Percentiles rank a stretch among this genome's conserved stretches.
These are phyloP conservation scores for Pseudozyma pruni DNA, from an alignment of 1,284 basidiomycete genomes.

Conservation along the genomic window DNA sequence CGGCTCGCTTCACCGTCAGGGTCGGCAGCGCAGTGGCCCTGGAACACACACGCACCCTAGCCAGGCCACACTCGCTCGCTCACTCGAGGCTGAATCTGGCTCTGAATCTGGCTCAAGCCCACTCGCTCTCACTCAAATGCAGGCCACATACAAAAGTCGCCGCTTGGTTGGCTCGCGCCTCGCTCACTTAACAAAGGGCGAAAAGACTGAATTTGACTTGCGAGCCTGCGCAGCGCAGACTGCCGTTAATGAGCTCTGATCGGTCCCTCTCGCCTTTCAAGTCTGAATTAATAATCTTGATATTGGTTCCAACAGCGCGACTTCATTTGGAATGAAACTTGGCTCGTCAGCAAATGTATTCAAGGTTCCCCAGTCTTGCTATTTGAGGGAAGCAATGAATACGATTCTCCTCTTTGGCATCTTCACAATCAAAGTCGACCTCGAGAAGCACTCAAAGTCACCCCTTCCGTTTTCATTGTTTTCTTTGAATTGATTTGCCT, in stretches of 20 bases:
- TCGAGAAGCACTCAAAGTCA: too few relatives aligned
- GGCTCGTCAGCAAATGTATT: constrained; percentile 1
- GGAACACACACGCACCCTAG: constrained; percentile 1
- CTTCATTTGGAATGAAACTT: not conserved
- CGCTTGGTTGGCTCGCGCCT: not conserved
- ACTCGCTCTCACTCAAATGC: not conserved
- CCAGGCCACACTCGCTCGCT: not conserved
- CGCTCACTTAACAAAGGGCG: not conserved
- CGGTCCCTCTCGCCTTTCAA: too few relatives aligned
- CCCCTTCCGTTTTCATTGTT: too few relatives aligned
- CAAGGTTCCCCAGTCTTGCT: not conserved
- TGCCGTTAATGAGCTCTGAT: not conserved
- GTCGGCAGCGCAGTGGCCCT: constrained; percentile 17
- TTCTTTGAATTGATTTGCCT: too few relatives aligned
- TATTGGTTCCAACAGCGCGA: not conserved
- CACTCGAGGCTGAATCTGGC: not conserved
- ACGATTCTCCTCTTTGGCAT: too few relatives aligned
- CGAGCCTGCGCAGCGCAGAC: too few relatives aligned
- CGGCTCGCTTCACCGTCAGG: constrained; percentile 12
- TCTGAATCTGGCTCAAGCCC: constrained; percentile 3
- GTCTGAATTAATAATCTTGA: too few relatives aligned
- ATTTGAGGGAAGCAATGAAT: not conserved
- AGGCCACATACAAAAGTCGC: not conserved
- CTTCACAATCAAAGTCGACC: too few relatives aligned
- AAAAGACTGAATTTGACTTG: not conserved